These are phyloP conservation scores for Bruguiera hainesii DNA, from an alignment of 441 rosid species.

Conservation along the genomic window DNA sequence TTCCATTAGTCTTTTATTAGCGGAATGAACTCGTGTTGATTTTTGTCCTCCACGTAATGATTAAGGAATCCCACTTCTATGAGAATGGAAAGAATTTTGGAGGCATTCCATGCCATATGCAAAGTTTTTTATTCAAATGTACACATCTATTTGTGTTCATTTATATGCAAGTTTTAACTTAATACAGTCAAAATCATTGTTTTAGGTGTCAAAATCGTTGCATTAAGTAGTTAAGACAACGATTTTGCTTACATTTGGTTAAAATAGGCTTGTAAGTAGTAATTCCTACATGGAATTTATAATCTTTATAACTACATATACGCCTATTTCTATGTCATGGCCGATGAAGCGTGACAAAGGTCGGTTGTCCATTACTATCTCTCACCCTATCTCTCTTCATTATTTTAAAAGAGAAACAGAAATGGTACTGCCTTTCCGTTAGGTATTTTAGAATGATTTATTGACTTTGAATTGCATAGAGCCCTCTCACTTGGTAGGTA, in stretches of 20 bases:
- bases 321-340: slow-evolving; percentile 26
- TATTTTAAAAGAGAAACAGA: slow-evolving; percentile 24
- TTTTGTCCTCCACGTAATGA: slow-evolving; percentile 23
- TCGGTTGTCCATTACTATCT: slow-evolving; percentile 24
- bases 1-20: slow-evolving; percentile 21
- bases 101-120: not conserved
- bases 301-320: not conserved
- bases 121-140: not conserved
- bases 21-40: slow-evolving; percentile 21
- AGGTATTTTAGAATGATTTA: not conserved
- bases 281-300: not conserved
- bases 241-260: too few relatives aligned
- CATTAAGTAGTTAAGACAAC: too few relatives aligned
- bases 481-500: too few relatives aligned
- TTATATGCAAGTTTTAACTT: too few relatives aligned
- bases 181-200: too few relatives aligned
- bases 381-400: slow-evolving; percentile 19
- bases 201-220: too few relatives aligned
- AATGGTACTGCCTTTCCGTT: slow-evolving; percentile 1
- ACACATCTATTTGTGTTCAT: too few relatives aligned
- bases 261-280: not conserved
- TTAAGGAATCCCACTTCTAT: slow-evolving; percentile 23
- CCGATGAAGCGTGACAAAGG: slow-evolving; percentile 47
- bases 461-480: not conserved
- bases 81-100: slow-evolving; percentile 21